Evolutionary conservation across 2,329 filamentous ascomycete species (phyloP).

Genomic region (Monilinia fructigena): DNA sequence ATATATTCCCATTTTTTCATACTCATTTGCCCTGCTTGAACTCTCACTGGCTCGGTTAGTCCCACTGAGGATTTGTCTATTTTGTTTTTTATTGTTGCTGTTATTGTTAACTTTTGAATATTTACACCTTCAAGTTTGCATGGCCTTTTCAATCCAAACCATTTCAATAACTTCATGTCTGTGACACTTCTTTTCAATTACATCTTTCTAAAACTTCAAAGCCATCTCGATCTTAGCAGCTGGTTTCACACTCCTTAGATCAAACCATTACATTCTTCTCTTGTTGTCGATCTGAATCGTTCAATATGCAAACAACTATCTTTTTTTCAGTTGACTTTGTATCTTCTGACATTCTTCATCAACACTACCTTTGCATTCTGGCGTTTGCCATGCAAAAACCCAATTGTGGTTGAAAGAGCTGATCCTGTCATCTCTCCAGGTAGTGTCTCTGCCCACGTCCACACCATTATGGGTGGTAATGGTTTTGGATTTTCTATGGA

Average conservation of each 20-base stretch:
- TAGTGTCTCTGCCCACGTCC: slow-evolving; percentile 53
- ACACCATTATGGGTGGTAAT: slow-evolving; percentile 62
- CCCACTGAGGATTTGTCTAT: background rate
- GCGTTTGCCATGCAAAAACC: slow-evolving; percentile 43
- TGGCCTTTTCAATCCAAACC: background rate
- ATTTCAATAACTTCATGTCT: slow-evolving; percentile 2
- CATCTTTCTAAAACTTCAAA: background rate
- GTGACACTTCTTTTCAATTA: slow-evolving; percentile 3
- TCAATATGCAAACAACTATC: slow-evolving; percentile 7
- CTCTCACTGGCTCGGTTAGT: slow-evolving; percentile 11
- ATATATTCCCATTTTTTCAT: background rate
- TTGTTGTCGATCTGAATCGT: background rate
- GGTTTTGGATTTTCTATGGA: slow-evolving; percentile 56
- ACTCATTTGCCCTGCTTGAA: background rate
- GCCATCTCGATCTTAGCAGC: slow-evolving; percentile 3
- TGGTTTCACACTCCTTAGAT: background rate
- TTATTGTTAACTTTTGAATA: background rate
- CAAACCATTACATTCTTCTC: background rate
- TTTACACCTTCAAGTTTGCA: background rate
- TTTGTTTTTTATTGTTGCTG: background rate
- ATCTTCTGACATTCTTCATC: slow-evolving; percentile 11
- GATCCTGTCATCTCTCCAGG: slow-evolving; percentile 62
- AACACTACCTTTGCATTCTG: slow-evolving; percentile 46
- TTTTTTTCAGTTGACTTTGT: slow-evolving; percentile 11
- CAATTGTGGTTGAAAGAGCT: slow-evolving; percentile 49